These are phyloP conservation scores for Erodium chrysanthum DNA, from an alignment of 441 rosid genomes.

Conservation along the genomic window DNA sequence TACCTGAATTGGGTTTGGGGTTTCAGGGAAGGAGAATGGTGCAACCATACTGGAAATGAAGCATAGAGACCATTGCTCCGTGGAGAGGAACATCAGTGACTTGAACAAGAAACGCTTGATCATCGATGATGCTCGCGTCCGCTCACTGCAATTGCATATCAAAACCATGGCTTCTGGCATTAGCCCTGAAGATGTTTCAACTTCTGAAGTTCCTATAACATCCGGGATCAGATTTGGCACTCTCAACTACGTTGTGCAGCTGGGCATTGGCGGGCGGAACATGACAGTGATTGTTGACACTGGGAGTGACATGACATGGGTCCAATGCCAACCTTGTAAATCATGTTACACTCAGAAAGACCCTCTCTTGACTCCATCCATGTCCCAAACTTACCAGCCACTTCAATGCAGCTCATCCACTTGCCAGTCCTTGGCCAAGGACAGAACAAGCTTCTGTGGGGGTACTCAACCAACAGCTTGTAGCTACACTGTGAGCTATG, in stretches of 20 bases:
- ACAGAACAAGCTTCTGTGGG: constrained; percentile 12
- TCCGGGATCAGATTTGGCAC: constrained; percentile 59
- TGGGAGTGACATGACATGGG: constrained; percentile 94
- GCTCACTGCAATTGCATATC: constrained; percentile 41
- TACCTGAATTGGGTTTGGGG: constrained; percentile 3
- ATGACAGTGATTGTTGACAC: constrained; percentile 73
- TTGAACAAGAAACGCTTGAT: constrained; percentile 46
- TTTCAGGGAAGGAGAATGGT: constrained; percentile 42
- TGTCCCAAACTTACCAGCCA: constrained; percentile 46
- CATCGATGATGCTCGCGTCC: constrained; percentile 45
- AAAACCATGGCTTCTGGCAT: constrained; percentile 23
- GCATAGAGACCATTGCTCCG: constrained; percentile 50
- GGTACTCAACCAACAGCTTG: constrained; percentile 29
- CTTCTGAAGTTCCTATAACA: constrained; percentile 39
- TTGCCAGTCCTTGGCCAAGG: constrained; percentile 34
- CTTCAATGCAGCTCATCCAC: constrained; percentile 54
- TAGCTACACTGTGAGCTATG: constrained; percentile 59
- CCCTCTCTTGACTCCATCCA: constrained; percentile 58
- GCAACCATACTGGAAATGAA: constrained; percentile 69
- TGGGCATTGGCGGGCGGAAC: constrained; percentile 46
- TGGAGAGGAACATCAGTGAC: constrained; percentile 22
- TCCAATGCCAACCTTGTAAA: constrained; percentile 81
- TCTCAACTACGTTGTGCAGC: constrained; percentile 63
- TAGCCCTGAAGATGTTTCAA: constrained; percentile 19
- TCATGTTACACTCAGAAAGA: constrained; percentile 62